phyloP scores from a whole-genome alignment of 2,329 filamentous ascomycete genomes.

The Penicillium digitatum region DNA sequence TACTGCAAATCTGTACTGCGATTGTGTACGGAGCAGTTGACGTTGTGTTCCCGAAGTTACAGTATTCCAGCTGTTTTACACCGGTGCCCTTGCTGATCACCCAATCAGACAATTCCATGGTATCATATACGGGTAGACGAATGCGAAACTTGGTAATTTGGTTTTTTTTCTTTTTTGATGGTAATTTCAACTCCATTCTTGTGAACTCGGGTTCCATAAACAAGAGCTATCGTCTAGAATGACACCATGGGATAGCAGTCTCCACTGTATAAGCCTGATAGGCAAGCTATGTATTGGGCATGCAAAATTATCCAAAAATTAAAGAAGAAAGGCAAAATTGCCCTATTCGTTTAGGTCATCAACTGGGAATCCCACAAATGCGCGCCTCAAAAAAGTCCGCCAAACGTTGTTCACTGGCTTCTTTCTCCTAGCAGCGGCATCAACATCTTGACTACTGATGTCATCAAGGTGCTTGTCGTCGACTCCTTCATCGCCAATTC shows the following conservation, averaged over 20 bases:
- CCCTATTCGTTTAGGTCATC: conserved; percentile 55
- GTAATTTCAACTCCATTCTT: not conserved
- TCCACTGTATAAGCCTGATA: not conserved
- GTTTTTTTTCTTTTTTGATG: not conserved
- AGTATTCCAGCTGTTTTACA: not conserved
- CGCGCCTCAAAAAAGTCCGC: conserved; percentile 71
- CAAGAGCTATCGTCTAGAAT: not conserved
- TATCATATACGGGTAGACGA: not conserved
- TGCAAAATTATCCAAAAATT: not conserved
- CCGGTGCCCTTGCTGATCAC: not conserved
- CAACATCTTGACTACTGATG: conserved; percentile 7
- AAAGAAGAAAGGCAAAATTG: conserved; percentile 11
- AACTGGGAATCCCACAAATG: conserved; percentile 71
- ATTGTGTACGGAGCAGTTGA: too few species aligned
- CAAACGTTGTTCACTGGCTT: conserved; percentile 60
- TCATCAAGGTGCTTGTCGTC: conserved; percentile 16
- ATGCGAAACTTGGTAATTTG: not conserved
- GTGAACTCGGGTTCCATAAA: not conserved
- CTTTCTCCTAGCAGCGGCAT: conserved; percentile 30
- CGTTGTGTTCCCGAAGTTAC: not conserved
- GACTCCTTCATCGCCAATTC: conserved; percentile 58
- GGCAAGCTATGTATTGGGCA: not conserved
- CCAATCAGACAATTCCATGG: not conserved
- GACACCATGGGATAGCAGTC: not conserved
- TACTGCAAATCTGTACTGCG: not conserved